These are phyloP conservation scores for Pythium volutum DNA, from an alignment of 352 stramenopile species.

Conservation along the genomic window DNA sequence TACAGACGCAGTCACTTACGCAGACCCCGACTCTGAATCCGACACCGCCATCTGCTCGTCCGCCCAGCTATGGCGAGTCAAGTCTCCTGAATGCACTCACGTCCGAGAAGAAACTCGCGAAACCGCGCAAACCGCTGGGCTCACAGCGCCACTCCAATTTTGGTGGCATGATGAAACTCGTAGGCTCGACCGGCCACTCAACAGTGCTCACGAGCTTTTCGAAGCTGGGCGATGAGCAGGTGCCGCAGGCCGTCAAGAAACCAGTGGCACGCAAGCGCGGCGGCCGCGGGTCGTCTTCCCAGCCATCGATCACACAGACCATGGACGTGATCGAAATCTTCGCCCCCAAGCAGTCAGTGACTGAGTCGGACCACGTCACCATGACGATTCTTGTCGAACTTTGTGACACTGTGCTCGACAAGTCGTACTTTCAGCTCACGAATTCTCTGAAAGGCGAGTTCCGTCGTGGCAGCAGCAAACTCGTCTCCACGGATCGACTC, in stretches of 20 bases:
- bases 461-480: constrained; percentile 74
- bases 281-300: constrained; percentile 15
- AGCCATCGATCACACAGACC: constrained; percentile 44
- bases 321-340: constrained; percentile 80
- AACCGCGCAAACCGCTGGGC: constrained; percentile 23
- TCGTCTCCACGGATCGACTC: constrained; percentile 81
- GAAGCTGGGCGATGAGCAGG: constrained; percentile 65
- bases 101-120: constrained; percentile 55
- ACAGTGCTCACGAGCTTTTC: constrained; percentile 75
- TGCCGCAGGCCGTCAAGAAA: constrained; percentile 71
- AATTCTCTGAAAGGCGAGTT: constrained; percentile 88
- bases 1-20: background rate
- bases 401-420: constrained; percentile 66
- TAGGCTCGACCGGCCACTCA: constrained; percentile 58
- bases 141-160: constrained; percentile 85
- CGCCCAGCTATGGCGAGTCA: background rate
- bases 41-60: background rate
- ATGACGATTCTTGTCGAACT: constrained; percentile 71
- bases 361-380: constrained; percentile 55
- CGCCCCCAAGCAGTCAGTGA: constrained; percentile 57
- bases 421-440: constrained; percentile 84
- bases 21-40: background rate
- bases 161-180: constrained; percentile 78
- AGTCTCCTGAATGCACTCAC: constrained; percentile 30
- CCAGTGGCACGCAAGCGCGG: constrained; percentile 35